Evolutionary conservation across 1,284 basidiomycete genomes (phyloP), one percentile per base, ranked within the genome.

Genomic region (Filobasidium uniguttulatum): DNA sequence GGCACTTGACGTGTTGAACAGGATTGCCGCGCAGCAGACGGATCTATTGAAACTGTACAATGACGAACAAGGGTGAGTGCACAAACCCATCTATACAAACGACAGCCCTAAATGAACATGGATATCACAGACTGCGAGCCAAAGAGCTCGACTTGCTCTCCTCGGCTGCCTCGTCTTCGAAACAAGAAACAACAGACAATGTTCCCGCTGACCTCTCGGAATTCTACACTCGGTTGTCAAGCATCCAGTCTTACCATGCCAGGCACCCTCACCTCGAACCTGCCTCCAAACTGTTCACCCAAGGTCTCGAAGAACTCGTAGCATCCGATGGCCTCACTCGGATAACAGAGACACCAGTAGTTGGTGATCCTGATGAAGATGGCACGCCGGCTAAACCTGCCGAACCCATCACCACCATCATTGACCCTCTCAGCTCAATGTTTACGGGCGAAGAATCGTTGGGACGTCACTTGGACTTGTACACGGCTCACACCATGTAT

Each of bases 361-460:
- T 67, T 63, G 1, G 7, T 26, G 41, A 5, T n/a, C 7, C 28
- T 30, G 8, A 5, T 10, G 1, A 10, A 15, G n/a, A n/a, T n/a
- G n/a, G n/a, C 8, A 12, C 31, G 14, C 8, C 19, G 29, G 22
- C 35, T 9, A 28, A 12, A 29, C n/a, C 20, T 30, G 8, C 45
- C 36, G 31, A 30, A 20, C 28, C 10, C 1, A 20, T 15, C 26
- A 19, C n/a, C 5, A 44, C 19, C 30, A 35, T 31, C 26, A 30
- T 17, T 7, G 6, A 43, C 38, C 50, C 85, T 48, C 76, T 94
- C 50, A 84, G 87, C 53, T 72, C 86, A 50, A 72, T 91, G 57
- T 96, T 96, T 71, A 90, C 88, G 10, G 94, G 94, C 35, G 93
- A 98, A 72, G 94, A 99, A 66, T 78, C 78, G 31, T 88, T 90